Evolutionary conservation across 139 green algal species (phyloP), one percentile per base, ranked within the genome.

Genomic region (Gonium pectorale): DNA sequence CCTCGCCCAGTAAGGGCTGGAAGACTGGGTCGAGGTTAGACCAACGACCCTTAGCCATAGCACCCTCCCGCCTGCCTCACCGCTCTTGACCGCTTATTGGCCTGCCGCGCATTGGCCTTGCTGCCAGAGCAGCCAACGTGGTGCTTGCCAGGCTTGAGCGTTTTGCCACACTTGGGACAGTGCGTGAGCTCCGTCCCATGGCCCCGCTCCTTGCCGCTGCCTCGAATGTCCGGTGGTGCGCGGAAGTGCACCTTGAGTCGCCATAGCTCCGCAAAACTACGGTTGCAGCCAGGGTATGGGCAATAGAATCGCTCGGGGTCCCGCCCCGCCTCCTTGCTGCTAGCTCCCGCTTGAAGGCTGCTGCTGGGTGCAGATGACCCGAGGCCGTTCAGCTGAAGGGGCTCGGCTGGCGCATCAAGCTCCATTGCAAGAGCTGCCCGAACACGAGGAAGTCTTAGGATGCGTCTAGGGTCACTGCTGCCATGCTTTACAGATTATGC

Each of bases 201-300:
- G 24, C 95, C 95, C 13, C 95, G 88, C 87, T 98, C 95, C 85
- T 96, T 96, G 60, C 95, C 95, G 37, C 82, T 93, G 66, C 95
- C 95, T 40, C 95, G 86, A 29, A 96, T 92, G 70, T 98, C 95
- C 11, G 95, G 95, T 2, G 93, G 90, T 33, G 95, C 85, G 4
- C 85, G 81, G 86, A 94, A 96, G 80, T 97, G 95, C 0, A 97
- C 93, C 69, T 96, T 94, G 0, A 96, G 85, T 0, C 92, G 81
- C 93, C 95, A 98, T 0, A 98, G 91, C 83, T 98, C 95, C 0
- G 94, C 94, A 59, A 98, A 98, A 37, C 85, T 94, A 41, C 95
- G 91, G 67, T 93, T 97, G 90, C 95, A 98, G 5, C 94, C 94
- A 19, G 75, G 56, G 66, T 71, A 87, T 22, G 81, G 81, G 63